These are phyloP conservation scores for Yamadazyma diospyri DNA, from an alignment of 1,139 yeast species.

Conservation along the genomic window DNA sequence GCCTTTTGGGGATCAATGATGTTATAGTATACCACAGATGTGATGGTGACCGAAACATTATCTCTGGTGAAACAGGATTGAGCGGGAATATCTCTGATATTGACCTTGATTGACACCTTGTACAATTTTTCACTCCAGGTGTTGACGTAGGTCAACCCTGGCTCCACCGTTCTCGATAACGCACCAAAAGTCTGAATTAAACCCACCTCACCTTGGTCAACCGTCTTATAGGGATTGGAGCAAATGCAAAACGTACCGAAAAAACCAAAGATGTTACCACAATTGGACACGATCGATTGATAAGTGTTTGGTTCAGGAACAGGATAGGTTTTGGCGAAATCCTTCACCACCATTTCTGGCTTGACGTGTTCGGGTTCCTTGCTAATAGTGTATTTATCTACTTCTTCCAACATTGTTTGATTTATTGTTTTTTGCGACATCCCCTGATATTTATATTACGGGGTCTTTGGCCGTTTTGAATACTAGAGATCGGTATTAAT, in stretches of 20 bases:
- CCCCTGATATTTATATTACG: too few relatives aligned
- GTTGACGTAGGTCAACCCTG: conserved; percentile 65
- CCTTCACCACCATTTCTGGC: conserved; percentile 29
- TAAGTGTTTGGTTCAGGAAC: conserved; percentile 35
- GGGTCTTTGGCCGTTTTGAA: too few relatives aligned
- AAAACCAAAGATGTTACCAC: conserved; percentile 51
- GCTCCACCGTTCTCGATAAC: conserved; percentile 62
- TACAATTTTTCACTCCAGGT: conserved; percentile 59
- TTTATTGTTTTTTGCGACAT: too few relatives aligned
- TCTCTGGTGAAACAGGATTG: conserved; percentile 70
- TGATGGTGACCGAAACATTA: conserved; percentile 58
- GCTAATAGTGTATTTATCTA: conserved; percentile 14
- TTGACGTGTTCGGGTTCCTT: conserved; percentile 22
- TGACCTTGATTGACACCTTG: conserved; percentile 54
- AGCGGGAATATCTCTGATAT: conserved; percentile 63
- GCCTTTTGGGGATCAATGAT: conserved; percentile 71
- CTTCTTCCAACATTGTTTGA: conserved; percentile 10
- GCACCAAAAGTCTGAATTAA: conserved; percentile 69
- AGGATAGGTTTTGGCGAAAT: conserved; percentile 37
- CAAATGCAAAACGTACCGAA: conserved; percentile 62
- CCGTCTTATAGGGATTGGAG: conserved; percentile 59
- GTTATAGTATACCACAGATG: conserved; percentile 68
- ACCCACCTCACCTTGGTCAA: conserved; percentile 70
- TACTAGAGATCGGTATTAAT: too few relatives aligned
- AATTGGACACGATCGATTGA: conserved; percentile 36